Conservation (phyloP, 2,329 filamentous ascomycete genomes). For the Colletotrichum euphorbiae region DNA sequence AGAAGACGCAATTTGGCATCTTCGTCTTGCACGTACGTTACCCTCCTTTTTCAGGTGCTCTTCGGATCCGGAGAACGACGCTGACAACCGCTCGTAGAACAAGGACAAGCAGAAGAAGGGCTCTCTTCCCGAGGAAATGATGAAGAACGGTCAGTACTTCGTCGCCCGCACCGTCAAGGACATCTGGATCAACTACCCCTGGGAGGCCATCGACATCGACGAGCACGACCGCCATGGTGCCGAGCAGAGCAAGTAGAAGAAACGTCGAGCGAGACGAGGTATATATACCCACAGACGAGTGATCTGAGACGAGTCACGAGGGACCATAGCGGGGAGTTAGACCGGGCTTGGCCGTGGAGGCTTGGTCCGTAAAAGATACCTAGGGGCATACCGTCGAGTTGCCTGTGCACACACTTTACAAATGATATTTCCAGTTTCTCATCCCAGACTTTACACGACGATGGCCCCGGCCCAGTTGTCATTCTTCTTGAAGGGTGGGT, state of each 20-base stretch:
- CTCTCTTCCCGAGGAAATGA: conserved; percentile 80
- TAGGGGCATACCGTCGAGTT: conserved; percentile 31
- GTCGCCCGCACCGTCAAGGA: conserved; percentile 92
- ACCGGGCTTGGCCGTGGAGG: conserved; percentile 5
- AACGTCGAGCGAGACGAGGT: conserved; percentile 41
- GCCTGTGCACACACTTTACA: conserved; percentile 30
- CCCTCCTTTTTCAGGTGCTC: background rate
- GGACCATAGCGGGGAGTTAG: background rate
- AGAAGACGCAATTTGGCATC: conserved; percentile 88
- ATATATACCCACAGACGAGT: conserved; percentile 8
- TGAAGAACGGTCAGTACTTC: conserved; percentile 78
- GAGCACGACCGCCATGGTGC: conserved; percentile 83
- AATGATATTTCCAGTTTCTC: conserved; percentile 34
- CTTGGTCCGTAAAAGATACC: conserved; percentile 32
- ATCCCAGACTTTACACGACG: background rate
- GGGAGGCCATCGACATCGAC: conserved; percentile 95
- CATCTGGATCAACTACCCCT: conserved; percentile 99
- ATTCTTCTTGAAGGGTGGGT: too few species aligned
- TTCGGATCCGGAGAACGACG: conserved; percentile 11
- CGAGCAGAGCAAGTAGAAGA: conserved; percentile 51
- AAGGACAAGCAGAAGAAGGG: conserved; percentile 99
- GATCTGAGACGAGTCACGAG: conserved; percentile 19
- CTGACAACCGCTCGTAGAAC: conserved; percentile 69
- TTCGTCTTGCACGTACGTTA: conserved; percentile 90
- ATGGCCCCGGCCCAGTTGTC: background rate